Base-by-base conservation (phyloP, 2,329 filamentous ascomycete genomes). In the Cladosporium austrohemisphaericum region DNA sequence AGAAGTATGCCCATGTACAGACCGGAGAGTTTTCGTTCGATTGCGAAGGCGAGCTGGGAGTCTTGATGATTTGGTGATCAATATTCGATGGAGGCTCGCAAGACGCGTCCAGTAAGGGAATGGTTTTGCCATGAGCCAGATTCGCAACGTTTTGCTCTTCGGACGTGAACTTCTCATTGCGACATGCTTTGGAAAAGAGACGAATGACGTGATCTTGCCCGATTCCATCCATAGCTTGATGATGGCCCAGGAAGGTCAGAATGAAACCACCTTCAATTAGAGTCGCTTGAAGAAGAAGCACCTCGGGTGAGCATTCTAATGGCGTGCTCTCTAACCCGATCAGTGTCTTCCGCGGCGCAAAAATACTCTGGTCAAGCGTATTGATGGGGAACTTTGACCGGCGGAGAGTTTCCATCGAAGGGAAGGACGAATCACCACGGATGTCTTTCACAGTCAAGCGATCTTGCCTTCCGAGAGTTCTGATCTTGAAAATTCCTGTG, bases 381-480 rank as follows among this genome's bases (percentile, higher is more conserved):
- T 38, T 38, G n/a, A 49, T 25, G 2, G 50, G 50, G 20, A 49
- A 52, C 3, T 36, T 23, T 14, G 45, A 20, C 13, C 11, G 37
- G 1, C 29, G 19, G 10, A 44, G 28, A 18, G 57, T 57, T 2
- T 68, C 58, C 61, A 76, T 69, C 0, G 66, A 68, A 0, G 72
- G 67, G 3, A 66, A 57, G 2, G 58, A 57, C 1, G 60, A 20
- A 28, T 72, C 65, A 35, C 64, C 18, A 10, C 67, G 61, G n/a
- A 72, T 58, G 51, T 79, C 71, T 54, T 71, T 75, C 11, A 77
- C 55, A 3, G 68, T 52, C 0, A 78, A 56, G 1, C 52, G 53
- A 1, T 71, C 68, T 0, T 49, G 59, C n/a, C 58, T 46, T 31
- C 61, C 56, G 0, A 68, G 60, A 0, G 65, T 61, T 16, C 56